Evolutionary conservation across 176 grass and related monocot genomes (phyloP), one percentile per base, ranked within the genome.

Genomic region (Thinopyrum elongatum): DNA sequence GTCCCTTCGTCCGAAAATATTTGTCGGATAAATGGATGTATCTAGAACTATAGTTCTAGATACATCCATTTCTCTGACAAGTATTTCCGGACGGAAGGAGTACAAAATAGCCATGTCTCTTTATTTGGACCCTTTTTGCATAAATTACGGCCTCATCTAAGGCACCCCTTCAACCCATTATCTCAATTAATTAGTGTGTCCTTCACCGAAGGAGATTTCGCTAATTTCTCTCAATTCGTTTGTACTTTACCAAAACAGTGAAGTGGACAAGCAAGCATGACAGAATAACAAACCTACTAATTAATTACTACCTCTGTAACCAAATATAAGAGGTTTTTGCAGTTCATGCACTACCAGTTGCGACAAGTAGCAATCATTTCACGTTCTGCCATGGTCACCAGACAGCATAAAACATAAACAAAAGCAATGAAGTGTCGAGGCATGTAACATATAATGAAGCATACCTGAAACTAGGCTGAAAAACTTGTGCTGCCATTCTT

Each of bases 391-490:
- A 30, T 49, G 5, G 33, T 51, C 7, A 70, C 12, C 11, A 70
- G 16, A 19, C 68, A 17, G 55, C 29, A 42, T 17, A 26, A 2
- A 3, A 72, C 21, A 9, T 2, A 66, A 66, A 76, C 1, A 74
- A 9, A 64, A 46, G 8, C 14, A 80, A 46, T 64, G 63, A 10
- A 35, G 55, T 22, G 55, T 58, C 21, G 0, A 58, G 19, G 55
- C 7, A 1, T 22, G 21, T 22, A 22, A 58, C 55, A 22, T 58
- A 58, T 58, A 39, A 49, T 57, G 27, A 33, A 49, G 19, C 39
- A 53, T 88, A 99, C 97, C 97, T 99, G 85, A 93, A 89, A 84
- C 92, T 78, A 46, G 97, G 97, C 88, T 99, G 97, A 79, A 98
- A 99, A 86, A 96, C 97, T 89, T 91, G 94, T 74, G 94, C 97